Conservation (phyloP, 2,329 filamentous ascomycete species). For the Diaporthe nobilis region DNA sequence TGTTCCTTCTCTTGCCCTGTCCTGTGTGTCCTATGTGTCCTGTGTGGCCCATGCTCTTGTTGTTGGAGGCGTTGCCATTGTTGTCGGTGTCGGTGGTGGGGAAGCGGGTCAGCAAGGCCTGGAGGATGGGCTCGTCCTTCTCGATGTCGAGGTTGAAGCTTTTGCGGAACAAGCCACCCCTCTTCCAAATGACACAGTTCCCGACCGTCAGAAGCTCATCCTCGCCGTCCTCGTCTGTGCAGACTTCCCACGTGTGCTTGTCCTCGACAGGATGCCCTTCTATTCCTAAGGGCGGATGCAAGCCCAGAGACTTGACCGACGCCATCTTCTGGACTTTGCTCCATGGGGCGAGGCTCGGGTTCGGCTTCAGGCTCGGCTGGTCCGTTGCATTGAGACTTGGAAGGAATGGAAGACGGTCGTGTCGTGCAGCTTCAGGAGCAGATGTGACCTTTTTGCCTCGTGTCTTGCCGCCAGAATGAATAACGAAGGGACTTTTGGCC, state of each 20-base stretch:
- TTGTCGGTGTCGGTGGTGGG: conserved; percentile 62
- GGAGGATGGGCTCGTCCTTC: conserved; percentile 82
- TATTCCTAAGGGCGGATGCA: conserved; percentile 78
- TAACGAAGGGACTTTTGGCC: no score
- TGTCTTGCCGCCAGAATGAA: background rate
- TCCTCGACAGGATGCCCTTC: conserved; percentile 35
- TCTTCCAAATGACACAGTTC: conserved; percentile 88
- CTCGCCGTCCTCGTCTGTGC: conserved; percentile 63
- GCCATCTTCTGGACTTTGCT: conserved; percentile 75
- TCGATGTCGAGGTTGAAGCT: conserved; percentile 89
- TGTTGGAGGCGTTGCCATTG: conserved; percentile 46
- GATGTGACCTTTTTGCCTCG: background rate
- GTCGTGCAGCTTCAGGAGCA: background rate
- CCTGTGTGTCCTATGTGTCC: conserved; percentile 18
- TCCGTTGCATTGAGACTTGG: background rate
- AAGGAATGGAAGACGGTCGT: background rate
- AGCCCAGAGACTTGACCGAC: conserved; percentile 88
- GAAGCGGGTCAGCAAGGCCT: conserved; percentile 89
- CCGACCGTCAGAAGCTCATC: conserved; percentile 87
- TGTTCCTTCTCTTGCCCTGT: conserved; percentile 26
- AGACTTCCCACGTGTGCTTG: conserved; percentile 81
- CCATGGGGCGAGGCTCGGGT: conserved; percentile 43
- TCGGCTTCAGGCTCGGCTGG: conserved; percentile 30
- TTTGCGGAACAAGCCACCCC: conserved; percentile 86
- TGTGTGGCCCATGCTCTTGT: conserved; percentile 34